Evolutionary conservation across 768 basidiomycete species (phyloP).

Genomic region (Russula dissimulans): DNA sequence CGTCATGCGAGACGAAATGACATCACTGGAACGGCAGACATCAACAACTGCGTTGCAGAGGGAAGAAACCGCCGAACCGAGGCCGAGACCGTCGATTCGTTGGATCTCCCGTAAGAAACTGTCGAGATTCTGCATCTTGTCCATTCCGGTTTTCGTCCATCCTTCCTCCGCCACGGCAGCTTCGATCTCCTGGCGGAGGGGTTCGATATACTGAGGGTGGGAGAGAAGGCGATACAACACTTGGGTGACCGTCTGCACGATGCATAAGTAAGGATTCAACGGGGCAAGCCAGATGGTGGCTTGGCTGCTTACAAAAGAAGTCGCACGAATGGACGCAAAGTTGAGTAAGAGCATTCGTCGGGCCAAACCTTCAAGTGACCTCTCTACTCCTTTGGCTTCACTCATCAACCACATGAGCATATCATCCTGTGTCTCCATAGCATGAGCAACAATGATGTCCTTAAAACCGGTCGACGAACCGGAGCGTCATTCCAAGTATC

Average conservation of each 20-base stretch:
- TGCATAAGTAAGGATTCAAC: neutral
- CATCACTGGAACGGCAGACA: neutral
- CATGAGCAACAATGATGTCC: neutral
- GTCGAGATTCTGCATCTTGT: slow-evolving; percentile 28
- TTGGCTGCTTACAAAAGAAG: slow-evolving; percentile 24
- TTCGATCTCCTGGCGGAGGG: slow-evolving; percentile 23
- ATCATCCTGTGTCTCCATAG: slow-evolving; percentile 27
- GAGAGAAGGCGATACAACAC: slow-evolving; percentile 21
- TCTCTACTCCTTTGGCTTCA: slow-evolving; percentile 25
- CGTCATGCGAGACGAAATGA: slow-evolving; percentile 21
- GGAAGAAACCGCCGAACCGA: neutral
- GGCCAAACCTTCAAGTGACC: slow-evolving; percentile 24
- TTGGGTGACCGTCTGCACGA: neutral
- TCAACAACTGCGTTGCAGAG: neutral
- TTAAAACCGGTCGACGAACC: neutral
- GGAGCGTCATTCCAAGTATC: neutral
- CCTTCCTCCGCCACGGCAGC: slow-evolving; percentile 18
- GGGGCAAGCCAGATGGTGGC: too few species aligned
- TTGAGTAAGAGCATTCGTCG: slow-evolving; percentile 30
- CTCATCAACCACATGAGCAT: slow-evolving; percentile 35
- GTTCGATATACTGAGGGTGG: slow-evolving; percentile 21
- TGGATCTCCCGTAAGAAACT: slow-evolving; percentile 29
- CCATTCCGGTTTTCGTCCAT: slow-evolving; percentile 25
- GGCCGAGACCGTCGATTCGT: slow-evolving; percentile 19
- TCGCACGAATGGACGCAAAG: slow-evolving; percentile 30